Conservation (phyloP, 768 basidiomycete species). For the Xerocomellus intermedius region DNA sequence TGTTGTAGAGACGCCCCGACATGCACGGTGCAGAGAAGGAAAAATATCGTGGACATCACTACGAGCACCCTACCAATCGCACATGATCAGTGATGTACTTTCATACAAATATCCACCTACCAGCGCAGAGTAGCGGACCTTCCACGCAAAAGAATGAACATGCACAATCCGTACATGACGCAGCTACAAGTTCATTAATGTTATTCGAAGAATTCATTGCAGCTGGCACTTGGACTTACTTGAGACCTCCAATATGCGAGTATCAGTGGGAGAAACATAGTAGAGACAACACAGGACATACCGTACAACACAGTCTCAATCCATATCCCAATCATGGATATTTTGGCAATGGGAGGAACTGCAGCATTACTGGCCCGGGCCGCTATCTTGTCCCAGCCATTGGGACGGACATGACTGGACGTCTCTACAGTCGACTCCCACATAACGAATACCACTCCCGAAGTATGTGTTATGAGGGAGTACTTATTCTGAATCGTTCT, state of each 20-base stretch:
- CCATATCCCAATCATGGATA: not conserved
- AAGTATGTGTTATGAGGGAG: too few species aligned
- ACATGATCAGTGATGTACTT: not conserved
- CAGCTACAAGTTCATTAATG: not conserved
- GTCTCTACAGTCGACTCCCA: too few species aligned
- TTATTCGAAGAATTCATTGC: too few species aligned
- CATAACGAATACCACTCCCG: not conserved
- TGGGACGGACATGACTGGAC: not conserved
- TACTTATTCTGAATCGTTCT: too few species aligned
- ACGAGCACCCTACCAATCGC: not conserved
- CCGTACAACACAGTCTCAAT: not conserved
- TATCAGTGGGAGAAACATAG: not conserved
- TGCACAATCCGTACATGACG: not conserved
- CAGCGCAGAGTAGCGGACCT: not conserved
- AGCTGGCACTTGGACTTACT: not conserved
- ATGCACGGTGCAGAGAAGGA: not conserved
- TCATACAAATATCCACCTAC: too few species aligned
- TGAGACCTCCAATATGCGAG: not conserved
- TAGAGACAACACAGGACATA: not conserved
- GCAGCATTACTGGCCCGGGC: not conserved
- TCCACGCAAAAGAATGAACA: not conserved
- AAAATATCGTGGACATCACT: not conserved
- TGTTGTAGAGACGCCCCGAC: not conserved
- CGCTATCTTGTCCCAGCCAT: too few species aligned
- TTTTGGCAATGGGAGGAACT: not conserved